A percentile compares a stretch with the other conserved stretches of the same genome.
These are phyloP conservation scores for Globisporangium apiculatum DNA, from an alignment of 352 stramenopile species.

Conservation along the genomic window DNA sequence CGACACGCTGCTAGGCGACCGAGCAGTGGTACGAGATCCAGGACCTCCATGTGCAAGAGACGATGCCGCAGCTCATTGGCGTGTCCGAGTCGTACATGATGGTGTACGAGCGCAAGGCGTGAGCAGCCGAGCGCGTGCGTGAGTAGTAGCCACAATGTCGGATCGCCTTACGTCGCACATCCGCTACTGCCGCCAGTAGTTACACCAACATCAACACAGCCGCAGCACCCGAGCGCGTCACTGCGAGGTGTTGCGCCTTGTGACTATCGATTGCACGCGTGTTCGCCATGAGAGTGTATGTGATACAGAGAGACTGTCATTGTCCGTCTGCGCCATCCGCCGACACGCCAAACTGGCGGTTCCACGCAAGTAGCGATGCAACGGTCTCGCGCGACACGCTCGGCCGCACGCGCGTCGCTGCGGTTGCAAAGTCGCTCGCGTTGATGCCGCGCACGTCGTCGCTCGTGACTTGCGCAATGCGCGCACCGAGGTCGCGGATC, in stretches of 20 bases:
- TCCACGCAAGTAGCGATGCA: conserved; percentile 51
- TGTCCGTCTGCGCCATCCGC: conserved; percentile 5
- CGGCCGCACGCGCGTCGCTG: conserved; percentile 49
- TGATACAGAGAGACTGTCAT: neutral
- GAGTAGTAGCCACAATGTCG: too few species aligned
- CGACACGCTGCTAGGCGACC: conserved; percentile 44
- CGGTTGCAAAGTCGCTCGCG: conserved; percentile 45
- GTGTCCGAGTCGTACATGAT: conserved; percentile 93
- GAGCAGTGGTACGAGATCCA: conserved; percentile 99
- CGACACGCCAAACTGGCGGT: conserved; percentile 61
- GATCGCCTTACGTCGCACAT: neutral
- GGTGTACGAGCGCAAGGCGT: conserved; percentile 83
- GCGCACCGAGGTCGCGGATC: conserved; percentile 71
- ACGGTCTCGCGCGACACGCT: conserved; percentile 65
- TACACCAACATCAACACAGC: too few species aligned
- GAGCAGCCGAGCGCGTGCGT: conserved; percentile 9
- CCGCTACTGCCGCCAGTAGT: too few species aligned
- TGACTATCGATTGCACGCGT: too few species aligned
- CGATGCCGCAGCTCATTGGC: conserved; percentile 97
- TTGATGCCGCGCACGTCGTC: conserved; percentile 65
- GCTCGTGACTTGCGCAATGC: conserved; percentile 42
- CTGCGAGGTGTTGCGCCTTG: too few species aligned
- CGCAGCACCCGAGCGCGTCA: too few species aligned
- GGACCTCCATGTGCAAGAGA: conserved; percentile 96
- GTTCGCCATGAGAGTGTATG: neutral